These are phyloP conservation scores for Trametes elegans DNA, from an alignment of 768 basidiomycete genomes.

Conservation along the genomic window DNA sequence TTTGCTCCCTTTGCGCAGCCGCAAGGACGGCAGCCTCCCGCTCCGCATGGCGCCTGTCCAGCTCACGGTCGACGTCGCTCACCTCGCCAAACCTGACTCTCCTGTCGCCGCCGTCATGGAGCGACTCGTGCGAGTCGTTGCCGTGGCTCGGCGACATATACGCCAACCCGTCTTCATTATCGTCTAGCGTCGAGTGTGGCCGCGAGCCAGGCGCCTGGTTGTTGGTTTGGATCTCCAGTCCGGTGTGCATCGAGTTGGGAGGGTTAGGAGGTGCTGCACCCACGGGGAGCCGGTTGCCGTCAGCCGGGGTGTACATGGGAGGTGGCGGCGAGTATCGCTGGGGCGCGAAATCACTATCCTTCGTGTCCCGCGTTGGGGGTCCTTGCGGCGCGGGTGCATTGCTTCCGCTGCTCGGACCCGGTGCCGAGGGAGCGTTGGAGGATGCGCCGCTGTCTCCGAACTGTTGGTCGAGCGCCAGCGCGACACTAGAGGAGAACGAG, in stretches of 20 bases:
- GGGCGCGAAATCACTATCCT: constrained; percentile 7
- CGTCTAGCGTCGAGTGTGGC: constrained; percentile 18
- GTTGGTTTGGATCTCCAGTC: background rate
- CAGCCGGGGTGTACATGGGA: constrained; percentile 34
- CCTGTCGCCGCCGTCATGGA: constrained; percentile 23
- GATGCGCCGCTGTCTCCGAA: no score
- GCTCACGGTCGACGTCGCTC: constrained; percentile 38
- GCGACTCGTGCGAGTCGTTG: constrained; percentile 10
- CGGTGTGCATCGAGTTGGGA: constrained; percentile 1
- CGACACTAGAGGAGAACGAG: constrained; percentile 39
- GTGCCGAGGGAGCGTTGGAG: no score
- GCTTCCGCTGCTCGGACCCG: no score
- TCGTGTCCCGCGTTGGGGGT: background rate
- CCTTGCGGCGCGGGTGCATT: background rate
- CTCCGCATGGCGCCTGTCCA: constrained; percentile 24
- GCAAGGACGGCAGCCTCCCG: background rate
- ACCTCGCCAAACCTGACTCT: constrained; percentile 47
- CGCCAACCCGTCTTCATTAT: constrained; percentile 28
- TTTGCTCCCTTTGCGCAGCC: constrained; percentile 16
- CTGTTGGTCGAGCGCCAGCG: constrained; percentile 33
- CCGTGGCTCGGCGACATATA: constrained; percentile 25
- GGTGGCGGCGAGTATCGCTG: constrained; percentile 35
- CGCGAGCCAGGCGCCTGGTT: constrained; percentile 9
- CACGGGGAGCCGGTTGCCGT: constrained; percentile 36
- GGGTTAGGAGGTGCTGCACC: constrained; percentile 39